Evolutionary conservation across 768 basidiomycete genomes (phyloP).

Genomic region (Infundibulicybe gibba): DNA sequence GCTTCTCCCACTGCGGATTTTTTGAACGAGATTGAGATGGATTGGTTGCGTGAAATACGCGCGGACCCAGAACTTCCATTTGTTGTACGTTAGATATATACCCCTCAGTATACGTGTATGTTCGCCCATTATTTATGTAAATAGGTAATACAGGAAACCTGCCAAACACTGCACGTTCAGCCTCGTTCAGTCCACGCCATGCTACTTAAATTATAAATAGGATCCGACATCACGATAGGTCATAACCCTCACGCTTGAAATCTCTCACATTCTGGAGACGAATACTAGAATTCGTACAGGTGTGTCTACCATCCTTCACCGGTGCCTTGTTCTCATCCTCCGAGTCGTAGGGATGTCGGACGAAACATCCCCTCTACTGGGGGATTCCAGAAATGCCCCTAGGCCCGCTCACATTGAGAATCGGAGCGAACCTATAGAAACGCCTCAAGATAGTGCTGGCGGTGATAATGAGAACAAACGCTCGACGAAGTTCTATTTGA

Average conservation of each 20-base stretch:
- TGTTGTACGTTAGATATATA: constrained; percentile 3
- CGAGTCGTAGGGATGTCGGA: constrained; percentile 28
- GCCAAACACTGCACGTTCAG: too few species aligned
- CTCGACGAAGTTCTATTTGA: too few species aligned
- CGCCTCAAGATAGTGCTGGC: constrained; percentile 14
- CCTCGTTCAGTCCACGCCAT: too few species aligned
- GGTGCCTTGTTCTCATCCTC: not conserved
- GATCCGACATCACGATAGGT: too few species aligned
- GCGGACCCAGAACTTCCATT: constrained; percentile 10
- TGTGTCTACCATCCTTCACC: too few species aligned
- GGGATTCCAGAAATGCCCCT: constrained; percentile 4
- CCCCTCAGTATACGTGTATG: not conserved
- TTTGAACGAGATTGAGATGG: constrained; percentile 28
- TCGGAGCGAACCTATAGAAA: constrained; percentile 4
- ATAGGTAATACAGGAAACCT: too few species aligned
- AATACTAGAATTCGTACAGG: too few species aligned
- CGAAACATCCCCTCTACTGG: constrained; percentile 31
- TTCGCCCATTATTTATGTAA: too few species aligned
- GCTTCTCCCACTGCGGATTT: constrained; percentile 3
- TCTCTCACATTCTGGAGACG: too few species aligned
- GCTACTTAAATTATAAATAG: too few species aligned
- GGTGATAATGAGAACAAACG: constrained; percentile 15
- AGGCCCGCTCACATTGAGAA: constrained; percentile 9
- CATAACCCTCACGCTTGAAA: too few species aligned
- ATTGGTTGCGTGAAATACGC: constrained; percentile 27